A percentile compares a stretch with the other conserved stretches of the same genome.
Evolutionary conservation across 495 filamentous ascomycete genomes (phyloP).

Genomic region (Penicillium desertorum): DNA sequence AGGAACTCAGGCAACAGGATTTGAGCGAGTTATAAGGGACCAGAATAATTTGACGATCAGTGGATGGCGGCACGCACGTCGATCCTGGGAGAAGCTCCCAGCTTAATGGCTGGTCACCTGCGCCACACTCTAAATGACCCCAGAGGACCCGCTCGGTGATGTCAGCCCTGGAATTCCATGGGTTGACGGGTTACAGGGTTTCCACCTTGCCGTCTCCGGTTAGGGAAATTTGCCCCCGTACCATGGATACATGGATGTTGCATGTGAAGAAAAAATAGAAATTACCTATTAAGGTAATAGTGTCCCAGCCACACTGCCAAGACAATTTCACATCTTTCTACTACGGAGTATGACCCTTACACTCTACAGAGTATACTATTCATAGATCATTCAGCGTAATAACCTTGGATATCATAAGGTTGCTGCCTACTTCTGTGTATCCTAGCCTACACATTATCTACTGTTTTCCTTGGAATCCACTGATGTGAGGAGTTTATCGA

Average conservation of each 20-base stretch:
- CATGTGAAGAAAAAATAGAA: constrained; percentile 10
- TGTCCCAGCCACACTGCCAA: constrained; percentile 14
- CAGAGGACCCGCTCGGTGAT: constrained; percentile 4
- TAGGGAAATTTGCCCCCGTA: constrained; percentile 8
- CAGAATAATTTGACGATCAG: constrained; percentile 31
- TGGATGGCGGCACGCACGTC: constrained; percentile 17
- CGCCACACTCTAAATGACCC: constrained; percentile 17
- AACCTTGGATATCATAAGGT: neutral
- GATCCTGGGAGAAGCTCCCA: constrained; percentile 13
- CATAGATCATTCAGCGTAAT: neutral
- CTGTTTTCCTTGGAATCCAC: neutral
- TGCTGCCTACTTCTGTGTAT: neutral
- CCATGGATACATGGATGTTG: neutral
- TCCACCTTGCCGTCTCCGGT: neutral
- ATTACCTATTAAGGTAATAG: neutral
- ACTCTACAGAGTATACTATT: neutral
- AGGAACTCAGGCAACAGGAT: constrained; percentile 29
- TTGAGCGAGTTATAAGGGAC: constrained; percentile 21
- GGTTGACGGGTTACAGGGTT: neutral
- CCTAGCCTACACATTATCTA: neutral
- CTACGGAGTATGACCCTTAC: neutral
- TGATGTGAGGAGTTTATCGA: neutral
- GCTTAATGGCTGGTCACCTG: constrained; percentile 18
- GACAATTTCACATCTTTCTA: neutral
- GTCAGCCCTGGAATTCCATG: constrained; percentile 3